Evolutionary conservation across 768 basidiomycete species (phyloP), one percentile per base, ranked within the genome.

Genomic region (Calocybe indica): DNA sequence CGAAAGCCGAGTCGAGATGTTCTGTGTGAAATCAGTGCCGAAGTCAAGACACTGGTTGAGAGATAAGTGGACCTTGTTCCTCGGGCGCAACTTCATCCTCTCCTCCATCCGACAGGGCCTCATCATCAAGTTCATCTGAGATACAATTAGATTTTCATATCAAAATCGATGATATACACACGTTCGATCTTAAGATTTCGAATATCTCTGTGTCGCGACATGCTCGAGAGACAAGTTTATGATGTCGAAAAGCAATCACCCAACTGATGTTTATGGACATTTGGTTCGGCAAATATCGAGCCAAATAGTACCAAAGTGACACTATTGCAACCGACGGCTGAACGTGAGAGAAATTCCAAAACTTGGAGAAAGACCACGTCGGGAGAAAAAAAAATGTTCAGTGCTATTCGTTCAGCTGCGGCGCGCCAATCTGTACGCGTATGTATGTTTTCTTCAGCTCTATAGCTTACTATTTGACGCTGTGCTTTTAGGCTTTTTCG

Each of bases 121-220:
- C 82, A 55, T 94, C 92, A 40, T 92, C 85, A 54, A 94, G 74
- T 67, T 92, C 93, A 62, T 84, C 94, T 92, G 56, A n/a, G 52
- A 13, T n/a, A 22, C 48, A 33, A 36, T 43, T 46, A 15, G 28
- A 35, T 7, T 46, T 45, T 49, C 41, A 42, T 34, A 28, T 1
- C 47, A 9, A 42, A 8, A 34, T 30, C n/a, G 5, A 37, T 31
- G 10, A 37, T 12, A 36, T 32, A 49, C 65, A 29, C 40, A 84
- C 88, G 85, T 49, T 80, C 72, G 37, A 96, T 71, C 63, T 96
- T 82, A 29, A 98, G 70, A 67, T 93, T 92, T 53, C 88, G 76
- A 53, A 97, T 75, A 66, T 85, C 79, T 60, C 93, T 83, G 67
- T 98, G 96, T 64, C 96, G 77, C 5, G 95, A 97, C 92, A 97